Evolutionary conservation across 2,329 filamentous ascomycete species (phyloP), one percentile per base, ranked within the genome.

Genomic region (Stemphylium beticola): DNA sequence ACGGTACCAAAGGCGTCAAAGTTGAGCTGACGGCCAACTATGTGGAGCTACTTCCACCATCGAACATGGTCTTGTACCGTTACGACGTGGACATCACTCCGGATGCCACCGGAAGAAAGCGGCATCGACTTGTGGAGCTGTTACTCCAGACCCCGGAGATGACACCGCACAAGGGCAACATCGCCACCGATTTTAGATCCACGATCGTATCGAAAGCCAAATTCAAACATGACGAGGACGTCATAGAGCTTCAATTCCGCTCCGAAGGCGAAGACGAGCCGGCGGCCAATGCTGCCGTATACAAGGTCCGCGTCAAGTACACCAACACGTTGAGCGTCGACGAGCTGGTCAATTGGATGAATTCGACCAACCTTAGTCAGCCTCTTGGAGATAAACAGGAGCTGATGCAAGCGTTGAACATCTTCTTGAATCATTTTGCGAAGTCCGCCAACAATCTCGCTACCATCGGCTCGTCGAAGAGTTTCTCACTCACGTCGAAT

Each of bases 321-420:
- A 63, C 55, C 2, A 62, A 53, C 22, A 56, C 52, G 14, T 43
- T 65, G 31, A 63, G 47, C 8, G 33, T 65, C 5, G 42, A 41
- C 12, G 71, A 81, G 2, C 67, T 85, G n/a, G 60, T 82, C 2
- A 69, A 80, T 8, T 82, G 80, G 49, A 65, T 85, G 31, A 74
- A 68, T 2, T 81, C 78, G 1, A 71, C 75, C 1, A 70, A 75
- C 33, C 61, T 74, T 1, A 64, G 67, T 14, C 69, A 67, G 1
- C 59, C 69, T 11, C 79, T 80, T 37, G 65, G 61, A 0, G 69
- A 75, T 10, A 81, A 81, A 60, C 72, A 74, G 0, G 80, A 83
- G 44, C 64, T 83, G 0, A 74, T 84, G 2, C 83, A 85, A 52
- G 78, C 82, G 1, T 67, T 87, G 47, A 87, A 87, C 61, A 83